phyloP scores from a whole-genome alignment of 495 filamentous ascomycete genomes.

The Penicillium crystallinum region DNA sequence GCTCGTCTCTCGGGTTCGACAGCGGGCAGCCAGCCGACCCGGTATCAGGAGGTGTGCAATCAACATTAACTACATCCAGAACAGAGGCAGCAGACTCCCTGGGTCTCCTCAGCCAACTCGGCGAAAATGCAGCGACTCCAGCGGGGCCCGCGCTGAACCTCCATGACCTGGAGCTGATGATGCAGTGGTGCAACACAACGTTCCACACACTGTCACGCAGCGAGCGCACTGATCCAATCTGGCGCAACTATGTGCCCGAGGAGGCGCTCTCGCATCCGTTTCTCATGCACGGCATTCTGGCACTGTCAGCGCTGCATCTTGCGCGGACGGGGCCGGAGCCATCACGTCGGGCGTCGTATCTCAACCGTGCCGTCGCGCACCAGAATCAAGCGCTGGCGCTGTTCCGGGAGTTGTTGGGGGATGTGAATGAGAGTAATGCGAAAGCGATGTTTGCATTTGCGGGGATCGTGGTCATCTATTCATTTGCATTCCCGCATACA shows the following conservation, averaged over 20 bases:
- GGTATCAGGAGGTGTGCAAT: background rate
- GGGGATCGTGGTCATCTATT: slow-evolving; percentile 44
- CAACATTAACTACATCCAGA: background rate
- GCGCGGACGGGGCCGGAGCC: slow-evolving; percentile 26
- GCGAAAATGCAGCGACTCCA: slow-evolving; percentile 4
- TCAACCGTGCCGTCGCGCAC: slow-evolving; percentile 42
- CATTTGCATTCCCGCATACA: slow-evolving; percentile 43
- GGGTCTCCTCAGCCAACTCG: slow-evolving; percentile 23
- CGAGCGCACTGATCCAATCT: slow-evolving; percentile 33
- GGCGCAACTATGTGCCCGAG: slow-evolving; percentile 39
- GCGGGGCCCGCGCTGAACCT: slow-evolving; percentile 24
- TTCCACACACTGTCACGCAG: slow-evolving; percentile 28
- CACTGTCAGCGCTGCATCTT: slow-evolving; percentile 46
- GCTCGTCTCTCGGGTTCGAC: slow-evolving; percentile 20
- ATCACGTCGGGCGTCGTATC: slow-evolving; percentile 21
- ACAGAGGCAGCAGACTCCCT: slow-evolving; percentile 15
- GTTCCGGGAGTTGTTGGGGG: slow-evolving; percentile 38
- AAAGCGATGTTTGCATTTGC: slow-evolving; percentile 50
- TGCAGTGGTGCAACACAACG: slow-evolving; percentile 41
- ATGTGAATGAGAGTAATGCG: slow-evolving; percentile 40
- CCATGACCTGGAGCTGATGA: slow-evolving; percentile 38
- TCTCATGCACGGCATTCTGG: slow-evolving; percentile 50
- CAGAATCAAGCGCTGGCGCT: slow-evolving; percentile 43
- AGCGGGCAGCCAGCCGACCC: slow-evolving; percentile 18
- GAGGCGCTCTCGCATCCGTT: slow-evolving; percentile 44